Evolutionary conservation across 345 rosid genomes (phyloP).

Genomic region (Salix dunnii): DNA sequence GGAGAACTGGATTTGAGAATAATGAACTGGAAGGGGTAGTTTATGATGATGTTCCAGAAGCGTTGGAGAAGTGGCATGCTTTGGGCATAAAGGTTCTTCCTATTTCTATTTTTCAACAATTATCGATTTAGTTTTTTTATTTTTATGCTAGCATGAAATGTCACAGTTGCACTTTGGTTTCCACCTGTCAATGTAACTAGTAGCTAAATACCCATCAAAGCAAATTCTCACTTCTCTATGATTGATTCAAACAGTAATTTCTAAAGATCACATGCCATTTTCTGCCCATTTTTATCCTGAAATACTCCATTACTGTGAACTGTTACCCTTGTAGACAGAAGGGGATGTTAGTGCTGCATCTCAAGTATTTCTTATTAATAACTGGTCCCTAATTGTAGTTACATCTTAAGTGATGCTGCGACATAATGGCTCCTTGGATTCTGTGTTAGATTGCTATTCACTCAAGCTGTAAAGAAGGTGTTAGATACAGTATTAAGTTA

Average conservation of each 20-base stretch:
- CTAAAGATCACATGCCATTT: not conserved
- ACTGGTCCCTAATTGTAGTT: not conserved
- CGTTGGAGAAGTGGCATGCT: slow-evolving; percentile 82
- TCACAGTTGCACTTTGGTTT: not conserved
- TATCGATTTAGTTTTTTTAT: not conserved
- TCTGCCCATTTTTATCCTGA: not conserved
- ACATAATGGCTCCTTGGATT: not conserved
- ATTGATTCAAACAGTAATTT: not conserved
- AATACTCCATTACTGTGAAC: not conserved
- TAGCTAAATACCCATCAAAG: not conserved
- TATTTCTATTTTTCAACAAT: not conserved
- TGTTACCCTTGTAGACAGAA: not conserved
- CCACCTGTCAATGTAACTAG: not conserved
- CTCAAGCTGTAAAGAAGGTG: not conserved
- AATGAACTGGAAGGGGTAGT: slow-evolving; percentile 75
- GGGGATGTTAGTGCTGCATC: not conserved
- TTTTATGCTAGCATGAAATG: not conserved
- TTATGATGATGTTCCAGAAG: slow-evolving; percentile 80
- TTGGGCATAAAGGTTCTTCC: slow-evolving; percentile 67
- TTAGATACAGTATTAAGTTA: not conserved
- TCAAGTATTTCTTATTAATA: not conserved
- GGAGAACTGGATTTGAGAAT: slow-evolving; percentile 80
- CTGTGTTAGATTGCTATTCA: not conserved
- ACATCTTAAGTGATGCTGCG: not conserved
- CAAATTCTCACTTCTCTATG: not conserved